A percentile compares a stretch with the other conserved stretches of the same genome.
These are phyloP conservation scores for Thalassiosira tumida DNA, from an alignment of 352 stramenopile genomes.

Conservation along the genomic window DNA sequence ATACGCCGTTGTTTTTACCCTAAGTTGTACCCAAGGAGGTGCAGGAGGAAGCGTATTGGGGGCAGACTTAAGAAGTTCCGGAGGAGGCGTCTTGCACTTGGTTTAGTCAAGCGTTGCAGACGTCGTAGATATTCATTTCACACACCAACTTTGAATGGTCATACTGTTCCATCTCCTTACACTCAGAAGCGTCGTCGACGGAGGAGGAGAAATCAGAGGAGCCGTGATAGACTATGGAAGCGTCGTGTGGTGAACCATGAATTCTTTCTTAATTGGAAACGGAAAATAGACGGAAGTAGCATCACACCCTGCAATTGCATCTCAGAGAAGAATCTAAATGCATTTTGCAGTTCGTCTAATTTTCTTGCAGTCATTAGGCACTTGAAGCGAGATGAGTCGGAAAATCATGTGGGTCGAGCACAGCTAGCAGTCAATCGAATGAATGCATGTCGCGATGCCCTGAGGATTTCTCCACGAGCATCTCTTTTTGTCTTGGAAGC, in stretches of 20 bases:
- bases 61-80: neutral
- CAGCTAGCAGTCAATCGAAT: neutral
- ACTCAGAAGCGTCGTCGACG: neutral
- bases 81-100: neutral
- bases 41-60: neutral
- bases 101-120: neutral
- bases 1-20: neutral
- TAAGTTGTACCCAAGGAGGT: neutral
- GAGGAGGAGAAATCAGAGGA: constrained; percentile 7
- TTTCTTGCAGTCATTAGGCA: neutral
- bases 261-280: neutral
- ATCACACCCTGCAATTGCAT: neutral
- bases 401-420: neutral
- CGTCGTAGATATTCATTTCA: neutral
- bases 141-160: neutral
- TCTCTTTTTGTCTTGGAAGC: neutral
- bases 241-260: constrained; percentile 17
- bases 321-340: neutral
- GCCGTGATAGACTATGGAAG: neutral
- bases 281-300: neutral
- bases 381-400: neutral
- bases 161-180: neutral
- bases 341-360: neutral
- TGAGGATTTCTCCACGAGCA: neutral
- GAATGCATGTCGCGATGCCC: too few species aligned